Base-by-base conservation (phyloP, 2,329 filamentous ascomycete genomes). In the Bipolaris gigantea region DNA sequence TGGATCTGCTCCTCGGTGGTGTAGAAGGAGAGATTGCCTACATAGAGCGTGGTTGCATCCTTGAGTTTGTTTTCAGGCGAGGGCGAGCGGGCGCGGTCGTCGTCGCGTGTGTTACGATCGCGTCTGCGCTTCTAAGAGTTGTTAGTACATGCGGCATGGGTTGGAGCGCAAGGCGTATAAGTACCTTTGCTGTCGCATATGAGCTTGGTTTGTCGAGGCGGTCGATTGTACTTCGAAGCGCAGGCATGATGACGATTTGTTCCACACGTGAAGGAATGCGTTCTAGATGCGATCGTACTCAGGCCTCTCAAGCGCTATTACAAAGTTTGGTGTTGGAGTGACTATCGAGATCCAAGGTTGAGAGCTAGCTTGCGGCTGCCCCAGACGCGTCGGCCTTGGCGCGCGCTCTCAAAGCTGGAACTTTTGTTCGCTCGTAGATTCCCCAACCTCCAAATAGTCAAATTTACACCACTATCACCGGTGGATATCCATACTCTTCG, bases 1-100 rank as follows among this genome's bases (percentile, higher is more conserved):
- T 97, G 93, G 56, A 99, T 96, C 75, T 99, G 94, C 78, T 99
- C 94, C 75, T 99, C 94, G 52, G 94, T 99, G 21, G 94, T 99
- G 82, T 96, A 97, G 79, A 97, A 97, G 36, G 92, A 95, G 84
- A 99, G 81, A 75, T 99, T 99, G 68, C 94, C 94, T 42, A 99
- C 93, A 72, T 99, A 99, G 73, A 99, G 89, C 0, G 94, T 99
- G 8, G 93, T 92, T 36, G 94, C 92, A 73, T 94, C 82, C 61
- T 85, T 89, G 55, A 99, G 81, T 59, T 91, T 90, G 62, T 96
- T 91, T 56, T 90, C 87, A 40, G 84, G 77, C 36, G 88, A 85
- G 9, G 78, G 77, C n/a, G 75, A 76, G n/a, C 77, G 77, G 46
- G 67, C 77, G 34, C 54, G 44, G 47, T 81, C 73, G 5, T 81